Base-by-base conservation (phyloP, 306 rosid species). In the Pyrus bretschneideri region DNA sequence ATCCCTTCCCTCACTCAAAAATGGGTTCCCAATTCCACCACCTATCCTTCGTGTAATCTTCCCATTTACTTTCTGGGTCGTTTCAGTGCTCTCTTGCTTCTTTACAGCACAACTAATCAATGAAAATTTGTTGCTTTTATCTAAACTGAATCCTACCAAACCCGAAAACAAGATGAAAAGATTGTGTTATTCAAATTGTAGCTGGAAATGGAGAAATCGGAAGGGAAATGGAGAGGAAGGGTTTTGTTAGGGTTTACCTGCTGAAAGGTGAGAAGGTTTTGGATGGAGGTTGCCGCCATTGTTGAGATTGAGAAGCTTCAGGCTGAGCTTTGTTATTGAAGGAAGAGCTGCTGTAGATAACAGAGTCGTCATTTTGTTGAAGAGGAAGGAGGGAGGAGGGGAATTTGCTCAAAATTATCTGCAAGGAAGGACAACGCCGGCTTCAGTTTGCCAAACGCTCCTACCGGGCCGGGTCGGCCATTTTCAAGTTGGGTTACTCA, bases 1-100 rank as follows among this genome's bases (percentile, higher is more conserved):
- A 74, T 94, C 96, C 80, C 98, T 89, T 11, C 98, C 97, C 81
- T 94, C 98, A 77, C 97, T 91, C 81, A 91, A 70, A 70, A 94
- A n/a, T 0, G 88, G 88, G 49, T 71, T 86, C 57, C 81, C 77
- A 12, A 27, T 49, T 18, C 71, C 65, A 70, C 87, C 59, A 59
- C 81, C 78, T 74, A 74, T 86, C 42, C 82, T 83, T 0, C 21
- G 79, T 6, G 68, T 81, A 17, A 62, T 78, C 78, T 81, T 88
- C 25, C 81, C 82, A 25, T 18, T 12, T 78, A 78, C 75, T 77
- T 78, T 72, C 73, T 75, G 78, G 58, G 64, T 62, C 49, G 82
- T 67, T 60, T 49, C 85, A 54, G 42, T 59, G 23, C 63, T 44
- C 4, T 78, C 71, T 78, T 76, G 84, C 61, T 81, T 82, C 11